Base-by-base conservation (phyloP, 305 asterid species). In the Fraxinus paxiana region DNA sequence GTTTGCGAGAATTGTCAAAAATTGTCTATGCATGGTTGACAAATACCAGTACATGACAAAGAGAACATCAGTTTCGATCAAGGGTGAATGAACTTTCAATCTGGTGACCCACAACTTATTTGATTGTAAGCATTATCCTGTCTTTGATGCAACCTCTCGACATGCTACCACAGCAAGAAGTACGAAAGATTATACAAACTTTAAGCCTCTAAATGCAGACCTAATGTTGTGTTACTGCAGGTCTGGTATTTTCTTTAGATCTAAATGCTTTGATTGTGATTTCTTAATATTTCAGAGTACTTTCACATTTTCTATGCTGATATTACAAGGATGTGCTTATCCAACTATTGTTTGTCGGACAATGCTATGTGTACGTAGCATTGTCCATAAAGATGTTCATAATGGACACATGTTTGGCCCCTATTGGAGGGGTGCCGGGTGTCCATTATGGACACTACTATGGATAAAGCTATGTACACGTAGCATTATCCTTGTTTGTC, bases 111-210 rank as follows among this genome's bases (percentile, higher is more conserved):
- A 37, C 46, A 10, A 51, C 30, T 30, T 20, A 51, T 15, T 38
- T 28, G 79, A 51, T 26, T 30, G 70, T 75, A 76, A 76, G 70
- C 46, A 76, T 51, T 26, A 76, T 15, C 79, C 26, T 18, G 61
- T 74, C 34, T 63, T 63, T 63, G 34, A 63, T 26, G 72, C 34
- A 22, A 20, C 28, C 41, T 46, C 37, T 75, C 1, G 26, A 46
- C 67, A 26, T 28, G 72, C 33, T 63, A 63, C 6, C 72, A 24
- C n/a, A 0, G 34, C 33, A 63, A 63, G 34, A 63, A 63, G 15
- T 63, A 61, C 31, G 33, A 15, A 43, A 46, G 2, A 26, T 24
- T 8, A 18, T 5, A 37, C 8, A 73, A 73, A 37, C 6, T 9
- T 51, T 35, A 20, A 37, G 4, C 24, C 26, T 37, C 26, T 37